Base-by-base conservation (phyloP, 2,329 filamentous ascomycete species). In the Fusarium euwallaceae region DNA sequence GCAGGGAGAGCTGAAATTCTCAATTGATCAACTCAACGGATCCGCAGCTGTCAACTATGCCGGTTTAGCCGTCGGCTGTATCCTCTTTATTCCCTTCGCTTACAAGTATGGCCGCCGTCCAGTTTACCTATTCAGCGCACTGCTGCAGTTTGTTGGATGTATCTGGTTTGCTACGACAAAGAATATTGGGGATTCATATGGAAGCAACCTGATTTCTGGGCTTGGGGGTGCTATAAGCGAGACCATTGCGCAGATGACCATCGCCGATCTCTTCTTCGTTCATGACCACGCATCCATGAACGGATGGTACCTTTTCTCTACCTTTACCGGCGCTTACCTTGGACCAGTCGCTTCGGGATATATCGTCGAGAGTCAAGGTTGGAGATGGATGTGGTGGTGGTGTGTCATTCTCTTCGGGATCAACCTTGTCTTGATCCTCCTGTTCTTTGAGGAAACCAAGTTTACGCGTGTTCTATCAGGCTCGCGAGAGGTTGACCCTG, bases 331-430 rank as follows among this genome's bases (percentile, higher is more conserved):
- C 4, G 53, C 34, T 20, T 73, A 71, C 53, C 29, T 73, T 2
- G 70, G 68, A 8, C 70, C 70, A 7, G 70, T 73, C 1, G 64
- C 61, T 2, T 68, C 64, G 2, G 70, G 70, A 2, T 34, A 73
- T 1, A 61, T 66, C 29, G 64, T 62, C 0, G 53, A 68, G 45
- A 22, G 58, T 1, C 65, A 68, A n/a, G 78, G 78, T 1, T 81
- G 78, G 79, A 76, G 79, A 9, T 79, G 78, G 78, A 85, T 89
- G 10, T 86, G 87, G 66, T 80, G 78, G 64, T 82, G 73, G 61
- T 73, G 70, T 61, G 58, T 61, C 14, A 72, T 80, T 4, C 64
- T 76, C 6, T 71, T 78, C 2, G 71, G 70, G 0, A 22, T 74
- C 2, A 67, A 69, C 14, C 41, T 72, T 11, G 1, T 78, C 6